Base-by-base conservation (phyloP, 1,284 basidiomycete species). In the Schizopora paradoxa region DNA sequence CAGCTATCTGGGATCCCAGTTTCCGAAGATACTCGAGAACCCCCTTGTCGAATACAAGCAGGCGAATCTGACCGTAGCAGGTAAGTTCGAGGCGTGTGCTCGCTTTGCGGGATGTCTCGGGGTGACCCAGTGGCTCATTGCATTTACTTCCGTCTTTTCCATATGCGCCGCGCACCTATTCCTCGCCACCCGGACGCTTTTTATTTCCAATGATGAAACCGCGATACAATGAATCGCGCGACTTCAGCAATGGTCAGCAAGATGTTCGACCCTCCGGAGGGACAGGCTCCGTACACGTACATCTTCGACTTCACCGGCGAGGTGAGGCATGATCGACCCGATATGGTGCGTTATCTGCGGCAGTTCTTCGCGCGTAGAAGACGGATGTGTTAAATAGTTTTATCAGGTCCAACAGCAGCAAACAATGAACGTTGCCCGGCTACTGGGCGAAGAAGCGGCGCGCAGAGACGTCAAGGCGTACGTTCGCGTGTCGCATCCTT, bases 261-360 rank as follows among this genome's bases (percentile, higher is more conserved):
- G 13, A 72, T 71, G 38, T 91, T 87, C 54, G 80, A 86, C 49
- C 82, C 85, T 7, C 74, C 77, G 2, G 74, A 76, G 51, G 84
- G 83, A 41, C 68, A 76, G 54, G 62, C 70, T 10, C 69, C 80
- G 5, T 91, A 81, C 60, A 70, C 79, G 42, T 82, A 83, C 62
- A 82, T 90, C 29, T 89, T 89, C 60, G 87, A 91, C 66, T 76
- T 83, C 55, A 82, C 85, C 10, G 91, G 91, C 34, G 91, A 93
- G 62, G 71, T 87, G 51, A 76, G 76, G 45, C 77, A 79, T 60
- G 87, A 91, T 65, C 79, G 87, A 46, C 77, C 80, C 26, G 89
- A 92, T 62, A 66, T 82, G 68, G 87, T 84, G 57, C 48, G 71
- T 61, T 38, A 34, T 42, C 25, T 43, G 21, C 11, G 16, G 6